Evolutionary conservation across 169 alveolate species (phyloP).

Genomic region (Plasmodium cynomolgi): DNA sequence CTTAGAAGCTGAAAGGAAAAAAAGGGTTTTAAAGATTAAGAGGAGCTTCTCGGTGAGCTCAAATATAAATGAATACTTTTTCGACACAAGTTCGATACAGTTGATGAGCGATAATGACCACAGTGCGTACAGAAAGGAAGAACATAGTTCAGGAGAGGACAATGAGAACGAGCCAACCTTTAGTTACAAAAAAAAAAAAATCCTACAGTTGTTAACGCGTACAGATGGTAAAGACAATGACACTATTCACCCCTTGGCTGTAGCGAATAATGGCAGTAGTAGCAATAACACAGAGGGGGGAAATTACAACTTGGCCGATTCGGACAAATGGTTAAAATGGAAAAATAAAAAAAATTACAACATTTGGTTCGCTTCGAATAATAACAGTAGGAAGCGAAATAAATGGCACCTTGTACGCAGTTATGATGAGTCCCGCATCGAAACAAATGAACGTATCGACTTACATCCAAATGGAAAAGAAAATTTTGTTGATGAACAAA

Average conservation of each 20-base stretch:
- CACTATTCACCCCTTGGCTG: not conserved
- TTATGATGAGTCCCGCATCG: not conserved
- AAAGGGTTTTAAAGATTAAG: not conserved
- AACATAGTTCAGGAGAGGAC: not conserved
- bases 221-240: not conserved
- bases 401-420: not conserved
- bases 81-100: not conserved
- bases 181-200: not conserved
- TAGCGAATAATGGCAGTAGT: not conserved
- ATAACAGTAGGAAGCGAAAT: not conserved
- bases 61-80: slow-evolving; percentile 41
- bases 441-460: slow-evolving; percentile 2
- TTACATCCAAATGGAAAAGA: slow-evolving; percentile 33
- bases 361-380: not conserved
- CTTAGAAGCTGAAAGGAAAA: not conserved
- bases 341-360: not conserved
- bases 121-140: slow-evolving; percentile 1
- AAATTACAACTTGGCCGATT: not conserved
- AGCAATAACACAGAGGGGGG: not conserved
- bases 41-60: slow-evolving; percentile 52
- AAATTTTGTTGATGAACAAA: not conserved
- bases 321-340: not conserved
- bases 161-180: not conserved
- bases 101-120: not conserved
- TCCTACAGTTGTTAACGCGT: not conserved